Evolutionary conservation across 345 rosid genomes (phyloP).

Genomic region (Eucalyptus sideroxylon): DNA sequence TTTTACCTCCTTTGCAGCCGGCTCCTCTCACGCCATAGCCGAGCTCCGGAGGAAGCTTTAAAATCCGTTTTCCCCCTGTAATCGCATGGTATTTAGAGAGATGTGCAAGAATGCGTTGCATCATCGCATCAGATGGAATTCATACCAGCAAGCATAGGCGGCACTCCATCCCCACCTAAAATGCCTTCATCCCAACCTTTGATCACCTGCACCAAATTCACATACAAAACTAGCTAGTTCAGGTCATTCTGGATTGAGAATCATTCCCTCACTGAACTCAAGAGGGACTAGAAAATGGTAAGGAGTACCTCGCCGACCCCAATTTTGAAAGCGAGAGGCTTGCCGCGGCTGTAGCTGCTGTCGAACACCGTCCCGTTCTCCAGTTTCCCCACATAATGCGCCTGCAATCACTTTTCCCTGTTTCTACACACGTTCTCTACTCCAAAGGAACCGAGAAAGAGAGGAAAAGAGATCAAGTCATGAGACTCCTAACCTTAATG

Average conservation of each 20-base stretch:
- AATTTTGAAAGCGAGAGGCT: conserved; percentile 66
- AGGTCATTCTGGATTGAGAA: background rate
- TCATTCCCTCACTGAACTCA: background rate
- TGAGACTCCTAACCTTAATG: conserved; percentile 38
- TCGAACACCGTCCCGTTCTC: conserved; percentile 82
- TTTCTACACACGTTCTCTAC: background rate
- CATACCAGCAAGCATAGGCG: conserved; percentile 87
- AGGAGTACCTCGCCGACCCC: conserved; percentile 78
- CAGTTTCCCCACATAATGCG: conserved; percentile 83
- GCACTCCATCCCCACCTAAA: conserved; percentile 72
- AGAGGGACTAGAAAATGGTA: background rate
- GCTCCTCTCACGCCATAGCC: conserved; percentile 92
- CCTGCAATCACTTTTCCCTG: conserved; percentile 12
- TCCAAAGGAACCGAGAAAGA: background rate
- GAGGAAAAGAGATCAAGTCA: background rate
- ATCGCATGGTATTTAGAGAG: background rate
- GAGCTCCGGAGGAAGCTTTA: conserved; percentile 70
- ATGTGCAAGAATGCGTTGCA: background rate
- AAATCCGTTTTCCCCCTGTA: conserved; percentile 58
- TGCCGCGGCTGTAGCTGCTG: conserved; percentile 86
- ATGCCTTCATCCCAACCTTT: conserved; percentile 94
- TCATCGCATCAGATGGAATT: background rate
- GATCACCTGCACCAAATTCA: conserved; percentile 38
- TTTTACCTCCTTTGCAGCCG: conserved; percentile 82
- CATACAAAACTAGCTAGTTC: background rate